Conservation (phyloP, 2,329 filamentous ascomycete genomes). For the Aureobasidium melanogenum region DNA sequence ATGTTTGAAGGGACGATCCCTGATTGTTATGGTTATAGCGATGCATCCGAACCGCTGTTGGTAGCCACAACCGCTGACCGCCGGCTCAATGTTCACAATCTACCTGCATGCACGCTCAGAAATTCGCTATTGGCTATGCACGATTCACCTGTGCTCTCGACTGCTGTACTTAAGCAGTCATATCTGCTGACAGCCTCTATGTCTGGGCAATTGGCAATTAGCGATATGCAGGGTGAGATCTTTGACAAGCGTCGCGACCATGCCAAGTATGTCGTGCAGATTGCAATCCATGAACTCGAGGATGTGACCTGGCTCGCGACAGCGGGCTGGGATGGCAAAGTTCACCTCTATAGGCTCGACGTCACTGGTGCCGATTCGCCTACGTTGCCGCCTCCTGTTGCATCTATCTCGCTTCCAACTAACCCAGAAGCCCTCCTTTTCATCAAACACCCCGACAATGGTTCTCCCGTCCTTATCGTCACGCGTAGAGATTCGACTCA, state of each 20-base stretch:
- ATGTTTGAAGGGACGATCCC: background rate
- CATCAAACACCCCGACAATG: constrained; percentile 39
- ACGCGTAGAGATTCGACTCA: constrained; percentile 51
- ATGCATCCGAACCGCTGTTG: constrained; percentile 9
- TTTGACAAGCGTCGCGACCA: constrained; percentile 47
- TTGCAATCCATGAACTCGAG: constrained; percentile 30
- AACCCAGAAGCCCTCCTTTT: constrained; percentile 52
- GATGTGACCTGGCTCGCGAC: constrained; percentile 40
- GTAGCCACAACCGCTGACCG: constrained; percentile 39
- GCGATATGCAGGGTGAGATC: constrained; percentile 31
- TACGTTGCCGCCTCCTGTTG: constrained; percentile 31
- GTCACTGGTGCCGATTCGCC: constrained; percentile 18
- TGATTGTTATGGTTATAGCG: background rate
- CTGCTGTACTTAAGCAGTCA: constrained; percentile 32
- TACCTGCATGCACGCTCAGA: constrained; percentile 25
- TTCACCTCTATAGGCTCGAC: constrained; percentile 40
- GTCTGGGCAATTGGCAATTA: constrained; percentile 49
- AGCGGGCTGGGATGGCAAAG: constrained; percentile 52
- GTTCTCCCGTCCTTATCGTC: constrained; percentile 42
- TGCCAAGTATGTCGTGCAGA: constrained; percentile 49
- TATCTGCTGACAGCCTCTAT: constrained; percentile 48
- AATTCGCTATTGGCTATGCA: constrained; percentile 33
- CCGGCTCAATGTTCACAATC: constrained; percentile 39
- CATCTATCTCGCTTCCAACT: constrained; percentile 36
- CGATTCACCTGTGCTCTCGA: constrained; percentile 48